Percentiles rank a stretch among this genome's conserved stretches.
Conservation (phyloP, 1,284 basidiomycete genomes). For the Tilletia caries region DNA sequence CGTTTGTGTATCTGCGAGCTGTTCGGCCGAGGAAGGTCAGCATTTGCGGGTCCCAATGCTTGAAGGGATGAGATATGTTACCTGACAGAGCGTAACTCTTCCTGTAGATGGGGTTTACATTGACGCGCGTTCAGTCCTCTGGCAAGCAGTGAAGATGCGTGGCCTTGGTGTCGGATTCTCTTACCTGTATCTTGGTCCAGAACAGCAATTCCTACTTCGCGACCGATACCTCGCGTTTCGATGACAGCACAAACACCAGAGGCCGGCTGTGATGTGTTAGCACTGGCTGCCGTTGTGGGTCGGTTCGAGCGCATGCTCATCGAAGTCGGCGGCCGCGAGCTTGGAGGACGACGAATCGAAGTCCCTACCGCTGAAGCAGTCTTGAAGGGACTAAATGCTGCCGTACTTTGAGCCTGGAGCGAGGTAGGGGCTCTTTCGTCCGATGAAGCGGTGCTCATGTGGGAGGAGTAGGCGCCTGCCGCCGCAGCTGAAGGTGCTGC, state of each 20-base stretch:
- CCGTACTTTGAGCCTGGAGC: constrained; percentile 11
- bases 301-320: constrained; percentile 6
- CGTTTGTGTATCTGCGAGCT: constrained; percentile 60
- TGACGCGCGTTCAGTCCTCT: not conserved
- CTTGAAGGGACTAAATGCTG: constrained; percentile 1
- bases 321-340: constrained; percentile 5
- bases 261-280: not conserved
- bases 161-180: not conserved
- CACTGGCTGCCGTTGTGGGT: not conserved
- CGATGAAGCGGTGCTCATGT: not conserved
- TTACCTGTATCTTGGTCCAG: constrained; percentile 75
- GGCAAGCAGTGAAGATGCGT: not conserved
- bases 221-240: constrained; percentile 60
- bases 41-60: not conserved
- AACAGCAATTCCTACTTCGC: constrained; percentile 79
- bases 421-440: not conserved
- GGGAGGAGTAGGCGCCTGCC: not conserved
- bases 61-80: not conserved
- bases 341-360: not conserved
- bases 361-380: not conserved
- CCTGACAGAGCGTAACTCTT: not conserved
- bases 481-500: not conserved
- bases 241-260: constrained; percentile 26
- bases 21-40: constrained; percentile 11
- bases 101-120: constrained; percentile 46